Conservation (phyloP, 1,139 yeast genomes). For the Yamadazyma dendronema region DNA sequence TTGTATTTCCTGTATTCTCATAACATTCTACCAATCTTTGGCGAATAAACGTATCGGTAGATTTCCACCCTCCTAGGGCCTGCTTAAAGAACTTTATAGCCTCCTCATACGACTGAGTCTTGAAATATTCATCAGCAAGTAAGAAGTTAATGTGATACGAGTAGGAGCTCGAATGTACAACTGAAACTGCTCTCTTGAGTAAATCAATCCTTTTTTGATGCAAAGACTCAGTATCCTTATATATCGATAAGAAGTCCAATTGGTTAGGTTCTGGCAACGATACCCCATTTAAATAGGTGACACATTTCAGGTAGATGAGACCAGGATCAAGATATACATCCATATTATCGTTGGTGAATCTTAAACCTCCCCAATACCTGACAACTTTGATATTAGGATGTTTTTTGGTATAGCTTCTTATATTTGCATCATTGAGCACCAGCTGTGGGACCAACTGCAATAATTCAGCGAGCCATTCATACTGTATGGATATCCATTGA, state of each 20-base stretch:
- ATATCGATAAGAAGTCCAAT: slow-evolving; percentile 11
- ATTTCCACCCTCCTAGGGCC: slow-evolving; percentile 7
- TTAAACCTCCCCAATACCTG: slow-evolving; percentile 35
- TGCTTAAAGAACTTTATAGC: slow-evolving; percentile 40
- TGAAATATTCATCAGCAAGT: slow-evolving; percentile 47
- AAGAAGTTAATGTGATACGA: slow-evolving; percentile 40
- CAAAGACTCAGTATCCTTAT: slow-evolving; percentile 1
- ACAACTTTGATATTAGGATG: slow-evolving; percentile 11
- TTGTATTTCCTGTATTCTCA: slow-evolving; percentile 2
- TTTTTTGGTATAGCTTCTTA: slow-evolving; percentile 10
- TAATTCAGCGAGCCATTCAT: slow-evolving; percentile 58
- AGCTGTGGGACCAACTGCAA: slow-evolving; percentile 44
- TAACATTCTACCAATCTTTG: slow-evolving; percentile 8
- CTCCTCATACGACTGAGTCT: slow-evolving; percentile 16
- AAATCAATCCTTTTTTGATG: slow-evolving; percentile 7
- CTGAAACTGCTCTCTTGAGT: slow-evolving; percentile 12
- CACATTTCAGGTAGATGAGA: slow-evolving; percentile 27
- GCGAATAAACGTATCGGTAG: slow-evolving; percentile 4
- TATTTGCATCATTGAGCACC: slow-evolving; percentile 30
- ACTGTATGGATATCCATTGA: slow-evolving; percentile 46
- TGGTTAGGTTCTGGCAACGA: slow-evolving; percentile 4
- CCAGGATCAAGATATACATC: slow-evolving; percentile 32
- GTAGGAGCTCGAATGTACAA: not conserved
- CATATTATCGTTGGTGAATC: slow-evolving; percentile 26
- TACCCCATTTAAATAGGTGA: slow-evolving; percentile 4